These are phyloP conservation scores for Crithidia brevicula DNA, from an alignment of 208 protist genomes.

Conservation along the genomic window DNA sequence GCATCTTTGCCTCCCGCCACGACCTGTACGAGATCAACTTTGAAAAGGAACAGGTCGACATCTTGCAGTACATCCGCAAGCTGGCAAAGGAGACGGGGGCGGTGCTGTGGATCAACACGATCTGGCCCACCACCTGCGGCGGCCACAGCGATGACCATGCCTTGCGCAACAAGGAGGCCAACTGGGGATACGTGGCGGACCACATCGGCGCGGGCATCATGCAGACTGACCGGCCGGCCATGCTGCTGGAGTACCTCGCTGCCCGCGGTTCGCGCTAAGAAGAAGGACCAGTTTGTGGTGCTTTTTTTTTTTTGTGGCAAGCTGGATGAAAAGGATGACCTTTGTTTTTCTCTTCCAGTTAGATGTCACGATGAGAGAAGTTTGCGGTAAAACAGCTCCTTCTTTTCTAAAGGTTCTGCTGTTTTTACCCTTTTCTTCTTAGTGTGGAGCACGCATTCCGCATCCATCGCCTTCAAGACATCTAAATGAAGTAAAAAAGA, in stretches of 20 bases:
- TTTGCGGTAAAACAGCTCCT: no score
- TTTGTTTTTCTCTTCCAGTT: background rate
- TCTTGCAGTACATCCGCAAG: conserved; percentile 41
- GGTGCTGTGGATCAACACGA: conserved; percentile 72
- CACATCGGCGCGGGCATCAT: conserved; percentile 55
- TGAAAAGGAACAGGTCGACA: conserved; percentile 39
- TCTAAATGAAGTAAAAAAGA: background rate
- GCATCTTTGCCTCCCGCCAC: conserved; percentile 37
- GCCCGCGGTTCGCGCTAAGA: conserved; percentile 33
- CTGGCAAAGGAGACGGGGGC: conserved; percentile 36
- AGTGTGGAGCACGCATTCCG: no score
- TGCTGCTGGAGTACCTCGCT: conserved; percentile 55
- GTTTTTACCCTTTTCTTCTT: no score
- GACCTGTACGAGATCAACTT: conserved; percentile 71
- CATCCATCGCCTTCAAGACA: no score
- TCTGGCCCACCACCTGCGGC: conserved; percentile 63
- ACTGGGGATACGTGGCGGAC: conserved; percentile 62
- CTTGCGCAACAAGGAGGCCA: conserved; percentile 48
- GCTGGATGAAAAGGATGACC: background rate
- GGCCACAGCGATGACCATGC: conserved; percentile 70
- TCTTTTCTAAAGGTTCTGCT: no score
- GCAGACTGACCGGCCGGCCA: conserved; percentile 63
- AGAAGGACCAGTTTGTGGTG: no score
- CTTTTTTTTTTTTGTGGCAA: no score
- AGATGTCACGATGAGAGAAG: no score